Percentiles rank a stretch among this genome's conserved stretches.
These are phyloP conservation scores for Phytopythium kandeliae DNA, from an alignment of 352 stramenopile genomes.

Conservation along the genomic window DNA sequence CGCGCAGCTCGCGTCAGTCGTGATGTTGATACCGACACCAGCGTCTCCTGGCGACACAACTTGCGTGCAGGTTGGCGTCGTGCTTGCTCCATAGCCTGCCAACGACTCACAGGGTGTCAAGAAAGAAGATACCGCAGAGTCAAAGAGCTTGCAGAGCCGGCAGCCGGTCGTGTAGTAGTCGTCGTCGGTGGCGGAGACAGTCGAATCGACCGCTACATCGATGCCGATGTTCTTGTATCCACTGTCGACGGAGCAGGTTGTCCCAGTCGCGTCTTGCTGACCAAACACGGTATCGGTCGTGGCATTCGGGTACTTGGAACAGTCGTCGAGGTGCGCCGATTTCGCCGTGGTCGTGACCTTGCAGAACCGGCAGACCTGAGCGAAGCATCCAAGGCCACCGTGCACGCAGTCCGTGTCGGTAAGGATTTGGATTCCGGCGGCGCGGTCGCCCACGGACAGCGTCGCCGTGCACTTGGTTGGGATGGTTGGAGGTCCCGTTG, in stretches of 20 bases:
- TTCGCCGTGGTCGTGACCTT: slow-evolving; percentile 8
- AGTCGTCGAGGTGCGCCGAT: slow-evolving; percentile 14
- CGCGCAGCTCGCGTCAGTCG: slow-evolving; percentile 6
- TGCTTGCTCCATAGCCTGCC: not conserved
- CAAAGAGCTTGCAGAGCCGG: slow-evolving; percentile 25
- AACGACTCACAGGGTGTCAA: slow-evolving; percentile 15
- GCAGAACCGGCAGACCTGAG: slow-evolving; percentile 14
- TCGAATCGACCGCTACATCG: slow-evolving; percentile 1
- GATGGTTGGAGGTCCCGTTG: not conserved
- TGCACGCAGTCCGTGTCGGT: slow-evolving; percentile 16
- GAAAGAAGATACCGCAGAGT: slow-evolving; percentile 16
- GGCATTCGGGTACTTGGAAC: not conserved
- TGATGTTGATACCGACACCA: slow-evolving; percentile 17
- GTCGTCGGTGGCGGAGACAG: not conserved
- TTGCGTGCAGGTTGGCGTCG: slow-evolving; percentile 6
- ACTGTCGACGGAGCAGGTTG: not conserved
- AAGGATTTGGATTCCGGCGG: slow-evolving; percentile 29
- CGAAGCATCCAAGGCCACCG: slow-evolving; percentile 17
- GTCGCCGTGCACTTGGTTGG: slow-evolving; percentile 2
- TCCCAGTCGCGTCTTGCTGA: not conserved
- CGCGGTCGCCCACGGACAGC: slow-evolving; percentile 22
- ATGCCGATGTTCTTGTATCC: not conserved
- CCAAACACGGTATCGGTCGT: not conserved
- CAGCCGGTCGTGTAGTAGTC: slow-evolving; percentile 14
- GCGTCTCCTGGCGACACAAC: slow-evolving; percentile 19